Evolutionary conservation across 768 basidiomycete species (phyloP), one percentile per base, ranked within the genome.

Genomic region (Flagelloscypha sp.): DNA sequence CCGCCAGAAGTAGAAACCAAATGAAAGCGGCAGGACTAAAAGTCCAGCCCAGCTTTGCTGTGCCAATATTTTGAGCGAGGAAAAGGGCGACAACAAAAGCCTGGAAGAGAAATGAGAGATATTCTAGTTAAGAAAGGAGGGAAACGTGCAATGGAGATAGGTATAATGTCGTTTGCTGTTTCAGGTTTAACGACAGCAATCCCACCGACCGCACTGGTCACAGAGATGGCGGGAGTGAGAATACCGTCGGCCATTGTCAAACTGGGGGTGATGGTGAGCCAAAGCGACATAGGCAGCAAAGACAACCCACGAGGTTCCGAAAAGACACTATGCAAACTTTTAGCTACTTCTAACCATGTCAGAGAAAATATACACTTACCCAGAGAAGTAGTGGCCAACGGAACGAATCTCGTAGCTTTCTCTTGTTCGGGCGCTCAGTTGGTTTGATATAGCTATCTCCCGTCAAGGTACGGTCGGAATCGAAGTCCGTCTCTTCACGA

Each of bases 241-340:
- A 79, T 57, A 22, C 81, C 80, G 41, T 84, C 80, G 0, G 78
- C 72, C 59, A 83, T 67, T 0, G 79, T 79, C 27, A 82, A 56
- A 10, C 72, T 68, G 27, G 15, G n/a, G n/a, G 25, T 30, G 2
- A 18, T 19, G 33, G 10, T 34, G 22, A 18, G 13, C 19, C 47
- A 27, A 13, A 23, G 3, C 5, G 11, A 17, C 21, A 12, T n/a
- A 4, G 6, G 20, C 15, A 2, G 9, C 7, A 3, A 1, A 24
- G 13, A 32, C 18, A 23, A 46, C 62, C 32, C 47, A 65, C 57
- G 66, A 49, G 17, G 79, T 80, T 21, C 76, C 80, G 39, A 84
- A 71, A 7, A 82, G 56, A 30, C 70, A 66, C 77, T 76, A 37
- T 5, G 30, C 11, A 17, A 18, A 27, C 11, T 10, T 22, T 34